These are phyloP conservation scores for Didymella segeticola DNA, from an alignment of 2,329 filamentous ascomycete species.

Conservation along the genomic window DNA sequence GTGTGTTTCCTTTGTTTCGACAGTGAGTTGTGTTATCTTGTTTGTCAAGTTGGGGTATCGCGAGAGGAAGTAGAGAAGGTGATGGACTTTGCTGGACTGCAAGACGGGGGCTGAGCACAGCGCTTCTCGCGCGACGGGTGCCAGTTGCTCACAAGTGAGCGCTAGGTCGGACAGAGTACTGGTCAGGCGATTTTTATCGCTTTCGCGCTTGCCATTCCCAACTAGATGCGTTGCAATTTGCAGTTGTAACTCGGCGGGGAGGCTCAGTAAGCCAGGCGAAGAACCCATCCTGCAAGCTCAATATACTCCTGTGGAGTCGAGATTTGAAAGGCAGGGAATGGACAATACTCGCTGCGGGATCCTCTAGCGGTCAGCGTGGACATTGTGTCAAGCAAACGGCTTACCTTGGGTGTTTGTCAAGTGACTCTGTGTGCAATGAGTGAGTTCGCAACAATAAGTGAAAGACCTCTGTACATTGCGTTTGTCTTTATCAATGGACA, in stretches of 20 bases:
- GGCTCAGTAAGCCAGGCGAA: not conserved
- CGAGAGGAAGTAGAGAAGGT: not conserved
- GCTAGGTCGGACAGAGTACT: not conserved
- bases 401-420: not conserved
- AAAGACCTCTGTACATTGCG: not conserved
- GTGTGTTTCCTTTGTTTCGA: constrained; percentile 6
- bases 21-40: not conserved
- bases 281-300: not conserved
- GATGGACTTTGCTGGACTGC: constrained; percentile 8
- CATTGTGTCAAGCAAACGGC: not conserved
- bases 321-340: not conserved
- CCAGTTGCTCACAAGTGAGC: not conserved
- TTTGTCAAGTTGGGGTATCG: not conserved
- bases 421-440: not conserved
- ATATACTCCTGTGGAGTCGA: not conserved
- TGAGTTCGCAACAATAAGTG: not conserved
- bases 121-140: not conserved
- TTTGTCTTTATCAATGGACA: no score
- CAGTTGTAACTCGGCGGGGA: constrained; percentile 1
- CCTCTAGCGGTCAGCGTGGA: not conserved
- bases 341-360: not conserved
- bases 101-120: not conserved
- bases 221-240: not conserved
- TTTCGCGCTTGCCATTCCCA: not conserved
- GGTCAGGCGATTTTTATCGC: not conserved